Percentiles rank a stretch among this genome's conserved stretches.
Conservation (phyloP, 2,329 filamentous ascomycete species). For the Myriangium duriaei region DNA sequence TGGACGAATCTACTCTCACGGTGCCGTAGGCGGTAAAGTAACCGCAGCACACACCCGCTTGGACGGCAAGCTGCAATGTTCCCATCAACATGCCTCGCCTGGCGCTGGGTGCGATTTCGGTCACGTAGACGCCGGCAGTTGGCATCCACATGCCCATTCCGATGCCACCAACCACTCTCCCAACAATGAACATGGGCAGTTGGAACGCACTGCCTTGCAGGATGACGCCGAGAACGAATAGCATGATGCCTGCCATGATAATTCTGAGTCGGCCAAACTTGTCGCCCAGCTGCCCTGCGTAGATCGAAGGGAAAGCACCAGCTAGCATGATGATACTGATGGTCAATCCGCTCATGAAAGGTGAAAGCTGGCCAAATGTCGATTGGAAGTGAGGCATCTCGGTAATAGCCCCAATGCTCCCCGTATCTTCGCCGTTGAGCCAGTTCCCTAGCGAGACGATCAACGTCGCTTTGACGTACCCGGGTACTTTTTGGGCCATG, state of each 20-base stretch:
- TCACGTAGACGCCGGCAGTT: slow-evolving; percentile 47
- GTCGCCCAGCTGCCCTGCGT: slow-evolving; percentile 47
- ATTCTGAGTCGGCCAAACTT: slow-evolving; percentile 37
- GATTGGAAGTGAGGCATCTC: slow-evolving; percentile 42
- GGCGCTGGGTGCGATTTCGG: slow-evolving; percentile 44
- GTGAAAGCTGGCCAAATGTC: slow-evolving; percentile 39
- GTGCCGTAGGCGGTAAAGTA: slow-evolving; percentile 51
- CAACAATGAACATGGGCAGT: slow-evolving; percentile 42
- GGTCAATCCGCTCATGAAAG: slow-evolving; percentile 43
- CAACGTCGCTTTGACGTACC: slow-evolving; percentile 13
- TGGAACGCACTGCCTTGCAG: slow-evolving; percentile 38
- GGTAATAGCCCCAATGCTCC: slow-evolving; percentile 48
- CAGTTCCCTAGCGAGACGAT: slow-evolving; percentile 15
- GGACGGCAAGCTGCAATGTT: slow-evolving; percentile 16
- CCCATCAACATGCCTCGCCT: slow-evolving; percentile 24
- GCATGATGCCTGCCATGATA: slow-evolving; percentile 37
- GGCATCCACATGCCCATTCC: slow-evolving; percentile 48
- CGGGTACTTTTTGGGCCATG: slow-evolving; percentile 4
- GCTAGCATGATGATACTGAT: slow-evolving; percentile 48
- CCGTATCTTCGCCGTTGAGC: slow-evolving; percentile 31
- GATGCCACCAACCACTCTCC: slow-evolving; percentile 43
- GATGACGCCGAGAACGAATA: slow-evolving; percentile 42
- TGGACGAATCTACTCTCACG: slow-evolving; percentile 31
- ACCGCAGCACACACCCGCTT: slow-evolving; percentile 39
- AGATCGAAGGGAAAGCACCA: slow-evolving; percentile 41